Percentiles rank a stretch among this genome's conserved stretches.
phyloP scores from a whole-genome alignment of 768 basidiomycete species.

The Guyanaporus albipodus region DNA sequence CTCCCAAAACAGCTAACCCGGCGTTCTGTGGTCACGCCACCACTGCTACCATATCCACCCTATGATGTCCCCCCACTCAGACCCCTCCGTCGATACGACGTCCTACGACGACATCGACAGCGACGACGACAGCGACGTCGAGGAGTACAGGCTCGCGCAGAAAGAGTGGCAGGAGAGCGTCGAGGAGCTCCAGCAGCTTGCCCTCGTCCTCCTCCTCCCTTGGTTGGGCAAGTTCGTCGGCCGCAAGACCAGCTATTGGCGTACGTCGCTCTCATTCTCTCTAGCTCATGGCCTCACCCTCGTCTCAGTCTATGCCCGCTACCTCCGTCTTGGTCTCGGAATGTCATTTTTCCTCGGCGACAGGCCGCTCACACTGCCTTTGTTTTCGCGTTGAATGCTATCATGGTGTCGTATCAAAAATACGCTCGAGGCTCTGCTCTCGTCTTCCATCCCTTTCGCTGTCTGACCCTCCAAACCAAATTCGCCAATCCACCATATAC shows the following conservation, averaged over 20 bases:
- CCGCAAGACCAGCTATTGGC: conserved; percentile 80
- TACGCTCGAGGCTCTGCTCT: conserved; percentile 28
- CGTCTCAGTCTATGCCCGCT: conserved; percentile 64
- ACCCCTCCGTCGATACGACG: conserved; percentile 53
- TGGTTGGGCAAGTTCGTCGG: conserved; percentile 88
- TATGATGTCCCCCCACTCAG: conserved; percentile 58
- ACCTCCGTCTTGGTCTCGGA: conserved; percentile 58
- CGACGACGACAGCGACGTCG: conserved; percentile 70
- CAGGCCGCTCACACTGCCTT: conserved; percentile 8
- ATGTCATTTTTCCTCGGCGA: conserved; percentile 60
- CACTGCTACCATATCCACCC: conserved; percentile 30
- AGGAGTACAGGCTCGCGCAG: conserved; percentile 74
- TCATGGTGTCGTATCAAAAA: conserved; percentile 13
- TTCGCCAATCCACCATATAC: conserved; percentile 43
- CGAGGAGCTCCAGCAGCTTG: conserved; percentile 75
- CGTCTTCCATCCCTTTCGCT: conserved; percentile 33
- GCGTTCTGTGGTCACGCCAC: conserved; percentile 17
- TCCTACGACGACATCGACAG: conserved; percentile 55
- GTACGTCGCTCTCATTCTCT: conserved; percentile 42
- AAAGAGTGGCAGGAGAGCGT: conserved; percentile 94
- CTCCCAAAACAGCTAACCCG: conserved; percentile 7
- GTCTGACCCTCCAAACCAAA: conserved; percentile 49
- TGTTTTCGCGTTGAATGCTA: conserved; percentile 19
- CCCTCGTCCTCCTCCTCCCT: conserved; percentile 77
- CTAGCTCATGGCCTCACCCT: conserved; percentile 10